phyloP scores from a whole-genome alignment of 1,284 basidiomycete species.

The Puccinia coronata region DNA sequence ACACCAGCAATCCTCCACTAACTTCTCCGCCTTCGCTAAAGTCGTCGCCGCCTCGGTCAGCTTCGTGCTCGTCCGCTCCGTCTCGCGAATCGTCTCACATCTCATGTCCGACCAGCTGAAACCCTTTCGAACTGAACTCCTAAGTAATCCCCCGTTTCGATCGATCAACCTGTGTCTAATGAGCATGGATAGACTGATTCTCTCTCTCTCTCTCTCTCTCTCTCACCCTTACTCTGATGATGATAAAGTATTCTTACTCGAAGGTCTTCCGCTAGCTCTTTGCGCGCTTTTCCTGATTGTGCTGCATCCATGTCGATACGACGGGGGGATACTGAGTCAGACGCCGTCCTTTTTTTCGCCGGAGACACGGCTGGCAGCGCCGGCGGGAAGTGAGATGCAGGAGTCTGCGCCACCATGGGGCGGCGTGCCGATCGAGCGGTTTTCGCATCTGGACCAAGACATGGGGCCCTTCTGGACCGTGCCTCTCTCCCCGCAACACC shows the following conservation, averaged over 20 bases:
- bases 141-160: not conserved
- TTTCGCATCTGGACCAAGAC: not conserved
- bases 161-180: not conserved
- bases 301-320: slow-evolving; percentile 22
- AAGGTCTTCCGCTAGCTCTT: slow-evolving; percentile 10
- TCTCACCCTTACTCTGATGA: too few species aligned
- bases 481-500: not conserved
- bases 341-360: not conserved
- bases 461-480: slow-evolving; percentile 8
- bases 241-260: not conserved
- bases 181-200: not conserved
- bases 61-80: not conserved
- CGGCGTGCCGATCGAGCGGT: not conserved
- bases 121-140: slow-evolving; percentile 16
- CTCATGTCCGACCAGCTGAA: not conserved
- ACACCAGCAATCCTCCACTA: not conserved
- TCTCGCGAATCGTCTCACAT: slow-evolving; percentile 6
- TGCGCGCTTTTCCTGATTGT: not conserved
- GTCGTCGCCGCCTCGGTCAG: not conserved
- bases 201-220: not conserved
- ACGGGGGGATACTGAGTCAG: not conserved
- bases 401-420: too few species aligned
- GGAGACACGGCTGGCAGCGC: not conserved
- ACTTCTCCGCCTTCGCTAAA: slow-evolving; percentile 8
- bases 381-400: not conserved